Percentiles rank a stretch among this genome's conserved stretches.
Evolutionary conservation across 257 asterid genomes (phyloP).

Genomic region (Primulina eburnea): DNA sequence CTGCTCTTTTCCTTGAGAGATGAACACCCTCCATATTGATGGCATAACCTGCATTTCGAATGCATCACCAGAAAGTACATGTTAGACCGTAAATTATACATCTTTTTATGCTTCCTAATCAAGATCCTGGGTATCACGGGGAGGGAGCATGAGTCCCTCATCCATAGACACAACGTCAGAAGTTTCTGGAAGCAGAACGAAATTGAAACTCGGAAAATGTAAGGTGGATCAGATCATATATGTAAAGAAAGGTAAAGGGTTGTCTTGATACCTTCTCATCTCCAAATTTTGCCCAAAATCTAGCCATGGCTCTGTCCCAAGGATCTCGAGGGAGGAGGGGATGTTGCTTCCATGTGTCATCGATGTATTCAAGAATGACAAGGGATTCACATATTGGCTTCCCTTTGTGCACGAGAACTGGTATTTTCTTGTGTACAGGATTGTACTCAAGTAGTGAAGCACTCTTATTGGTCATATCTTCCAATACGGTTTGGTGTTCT

Average conservation of each 20-base stretch:
- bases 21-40: constrained; percentile 37
- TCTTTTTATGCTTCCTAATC: not conserved
- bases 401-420: constrained; percentile 71
- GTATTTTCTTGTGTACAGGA: constrained; percentile 56
- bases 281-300: constrained; percentile 72
- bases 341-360: constrained; percentile 58
- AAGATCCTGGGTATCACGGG: not conserved
- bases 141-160: not conserved
- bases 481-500: constrained; percentile 44
- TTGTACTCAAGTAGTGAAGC: constrained; percentile 50
- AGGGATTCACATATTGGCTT: constrained; percentile 68
- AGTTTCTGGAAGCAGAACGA: not conserved
- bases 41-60: constrained; percentile 37
- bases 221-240: not conserved
- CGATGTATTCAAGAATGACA: constrained; percentile 68
- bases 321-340: constrained; percentile 71
- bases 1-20: constrained; percentile 37
- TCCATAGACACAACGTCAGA: not conserved
- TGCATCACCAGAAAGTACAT: not conserved
- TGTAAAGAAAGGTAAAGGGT: not conserved
- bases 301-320: constrained; percentile 52
- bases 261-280: constrained; percentile 51
- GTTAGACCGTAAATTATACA: not conserved
- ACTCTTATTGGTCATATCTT: constrained; percentile 58
- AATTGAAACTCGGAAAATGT: not conserved